Conservation (phyloP, 2,329 filamentous ascomycete genomes). For the Xylaria sp. region DNA sequence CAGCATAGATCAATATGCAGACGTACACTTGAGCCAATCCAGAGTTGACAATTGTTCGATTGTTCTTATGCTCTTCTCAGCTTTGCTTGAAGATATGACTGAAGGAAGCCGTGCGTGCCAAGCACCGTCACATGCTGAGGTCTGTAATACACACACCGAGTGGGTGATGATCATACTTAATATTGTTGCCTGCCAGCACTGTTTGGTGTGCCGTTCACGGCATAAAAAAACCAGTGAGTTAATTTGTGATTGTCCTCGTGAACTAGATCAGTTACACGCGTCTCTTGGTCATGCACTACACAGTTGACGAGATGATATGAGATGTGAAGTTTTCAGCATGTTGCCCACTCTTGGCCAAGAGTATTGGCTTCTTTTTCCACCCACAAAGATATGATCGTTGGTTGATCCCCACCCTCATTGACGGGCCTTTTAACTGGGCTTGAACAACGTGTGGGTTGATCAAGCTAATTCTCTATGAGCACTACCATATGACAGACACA, state of each 20-base stretch:
- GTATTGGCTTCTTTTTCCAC: not conserved
- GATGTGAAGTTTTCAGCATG: not conserved
- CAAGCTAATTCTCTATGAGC: too few relatives aligned
- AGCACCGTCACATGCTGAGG: slow-evolving; percentile 30
- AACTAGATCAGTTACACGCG: not conserved
- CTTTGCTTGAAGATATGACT: slow-evolving; percentile 3
- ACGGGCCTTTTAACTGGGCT: not conserved
- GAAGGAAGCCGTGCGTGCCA: slow-evolving; percentile 9
- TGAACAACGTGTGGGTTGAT: too few relatives aligned
- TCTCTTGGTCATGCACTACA: not conserved
- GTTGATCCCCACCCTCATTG: not conserved
- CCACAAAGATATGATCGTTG: not conserved
- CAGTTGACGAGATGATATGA: not conserved
- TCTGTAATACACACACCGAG: not conserved
- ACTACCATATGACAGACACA: too few relatives aligned
- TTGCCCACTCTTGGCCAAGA: not conserved
- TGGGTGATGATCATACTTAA: not conserved
- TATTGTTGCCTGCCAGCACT: slow-evolving; percentile 20
- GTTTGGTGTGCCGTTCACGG: slow-evolving; percentile 13
- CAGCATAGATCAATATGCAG: not conserved
- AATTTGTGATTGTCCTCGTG: not conserved
- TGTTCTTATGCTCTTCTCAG: slow-evolving; percentile 13
- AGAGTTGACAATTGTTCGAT: slow-evolving; percentile 17
- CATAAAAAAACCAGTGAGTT: not conserved
- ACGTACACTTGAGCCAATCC: not conserved